Percentiles rank a stretch among this genome's conserved stretches.
phyloP scores from a whole-genome alignment of 805 yeast genomes.

The Yarrowia porcina region DNA sequence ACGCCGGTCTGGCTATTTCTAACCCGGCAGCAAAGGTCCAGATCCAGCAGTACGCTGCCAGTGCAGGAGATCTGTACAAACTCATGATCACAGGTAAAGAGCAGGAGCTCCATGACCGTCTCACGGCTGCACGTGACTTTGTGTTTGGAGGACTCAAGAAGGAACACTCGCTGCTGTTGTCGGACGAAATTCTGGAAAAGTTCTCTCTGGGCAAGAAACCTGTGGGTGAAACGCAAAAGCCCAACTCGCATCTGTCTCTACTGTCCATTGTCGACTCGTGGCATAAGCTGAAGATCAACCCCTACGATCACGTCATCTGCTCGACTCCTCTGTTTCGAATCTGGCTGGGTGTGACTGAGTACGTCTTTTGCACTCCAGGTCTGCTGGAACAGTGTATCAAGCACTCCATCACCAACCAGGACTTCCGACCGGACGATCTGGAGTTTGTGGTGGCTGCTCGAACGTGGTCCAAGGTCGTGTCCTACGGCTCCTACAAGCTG shows the following conservation, averaged over 20 bases:
- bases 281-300: constrained; percentile 78
- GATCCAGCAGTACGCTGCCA: constrained; percentile 81
- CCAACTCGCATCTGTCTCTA: constrained; percentile 86
- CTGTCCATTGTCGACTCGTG: constrained; percentile 93
- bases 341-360: constrained; percentile 90
- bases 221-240: constrained; percentile 54
- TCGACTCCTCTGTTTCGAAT: constrained; percentile 92
- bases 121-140: constrained; percentile 62
- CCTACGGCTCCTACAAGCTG: constrained; percentile 67
- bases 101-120: constrained; percentile 55
- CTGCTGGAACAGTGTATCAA: constrained; percentile 75
- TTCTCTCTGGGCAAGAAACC: constrained; percentile 73
- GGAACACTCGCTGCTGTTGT: constrained; percentile 56
- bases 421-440: constrained; percentile 83
- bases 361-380: constrained; percentile 79
- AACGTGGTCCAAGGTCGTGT: constrained; percentile 77
- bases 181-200: constrained; percentile 78
- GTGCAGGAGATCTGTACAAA: constrained; percentile 77
- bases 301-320: constrained; percentile 95
- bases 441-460: constrained; percentile 91
- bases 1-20: constrained; percentile 94
- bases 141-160: constrained; percentile 65
- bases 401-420: constrained; percentile 61
- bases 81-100: constrained; percentile 71
- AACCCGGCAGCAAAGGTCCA: constrained; percentile 93